Conservation (phyloP, 805 yeast genomes). For the Isabelozyma pseudorhagii region DNA sequence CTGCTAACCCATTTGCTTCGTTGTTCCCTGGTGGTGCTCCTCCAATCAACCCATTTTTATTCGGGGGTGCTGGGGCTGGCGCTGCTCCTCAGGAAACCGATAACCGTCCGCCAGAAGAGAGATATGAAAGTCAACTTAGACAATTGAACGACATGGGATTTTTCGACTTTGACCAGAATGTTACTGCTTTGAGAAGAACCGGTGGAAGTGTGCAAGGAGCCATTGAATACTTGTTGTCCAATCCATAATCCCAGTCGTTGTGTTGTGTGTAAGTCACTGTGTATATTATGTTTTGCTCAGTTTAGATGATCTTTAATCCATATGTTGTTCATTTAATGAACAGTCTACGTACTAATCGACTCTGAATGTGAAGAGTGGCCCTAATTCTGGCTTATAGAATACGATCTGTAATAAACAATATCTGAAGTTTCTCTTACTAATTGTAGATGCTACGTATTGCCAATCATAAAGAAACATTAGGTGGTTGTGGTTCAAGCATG, state of each 20-base stretch:
- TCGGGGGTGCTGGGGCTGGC: slow-evolving; percentile 41
- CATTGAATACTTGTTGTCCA: slow-evolving; percentile 67
- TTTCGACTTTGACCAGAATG: slow-evolving; percentile 87
- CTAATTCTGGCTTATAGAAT: too few species aligned
- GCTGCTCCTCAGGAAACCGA: slow-evolving; percentile 29
- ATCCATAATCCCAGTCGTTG: slow-evolving; percentile 1
- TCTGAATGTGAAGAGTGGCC: too few species aligned
- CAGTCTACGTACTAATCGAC: too few species aligned
- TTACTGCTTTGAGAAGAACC: slow-evolving; percentile 86
- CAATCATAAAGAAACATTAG: too few species aligned
- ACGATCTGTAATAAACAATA: too few species aligned
- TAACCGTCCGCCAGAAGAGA: slow-evolving; percentile 45
- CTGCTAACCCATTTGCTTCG: slow-evolving; percentile 39
- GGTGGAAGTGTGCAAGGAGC: slow-evolving; percentile 99
- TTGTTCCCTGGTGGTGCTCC: slow-evolving; percentile 33
- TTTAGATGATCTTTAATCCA: too few species aligned
- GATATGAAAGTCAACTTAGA: slow-evolving; percentile 40
- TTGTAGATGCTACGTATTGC: too few species aligned
- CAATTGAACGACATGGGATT: slow-evolving; percentile 58
- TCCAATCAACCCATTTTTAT: slow-evolving; percentile 51
- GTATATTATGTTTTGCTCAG: too few species aligned
- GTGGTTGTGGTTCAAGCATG: too few species aligned
- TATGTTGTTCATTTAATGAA: too few species aligned
- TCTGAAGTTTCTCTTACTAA: too few species aligned
- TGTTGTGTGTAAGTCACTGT: too few species aligned